Evolutionary conservation across 192 early-diverging fungal genomes (phyloP).

Genomic region (Jimgerdemannia flammicorona): DNA sequence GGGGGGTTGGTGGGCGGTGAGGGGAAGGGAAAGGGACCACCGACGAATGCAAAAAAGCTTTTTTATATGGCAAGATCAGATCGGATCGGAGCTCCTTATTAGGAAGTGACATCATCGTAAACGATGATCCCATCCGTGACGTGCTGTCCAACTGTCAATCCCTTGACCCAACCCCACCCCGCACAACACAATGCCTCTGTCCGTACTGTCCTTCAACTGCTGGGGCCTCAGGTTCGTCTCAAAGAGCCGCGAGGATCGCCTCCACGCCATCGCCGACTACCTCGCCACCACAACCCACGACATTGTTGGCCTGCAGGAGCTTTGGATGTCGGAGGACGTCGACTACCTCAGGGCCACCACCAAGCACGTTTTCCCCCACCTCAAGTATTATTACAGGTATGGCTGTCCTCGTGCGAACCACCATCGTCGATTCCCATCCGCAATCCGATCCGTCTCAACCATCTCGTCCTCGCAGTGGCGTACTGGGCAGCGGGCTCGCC

Average conservation of each 20-base stretch:
- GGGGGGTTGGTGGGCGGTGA: too few species aligned
- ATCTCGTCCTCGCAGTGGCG: constrained; percentile 19
- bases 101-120: too few species aligned
- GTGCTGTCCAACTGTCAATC: too few species aligned
- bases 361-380: constrained; percentile 19
- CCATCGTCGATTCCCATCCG: too few species aligned
- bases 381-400: constrained; percentile 38
- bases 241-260: constrained; percentile 37
- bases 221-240: constrained; percentile 47
- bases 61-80: too few species aligned
- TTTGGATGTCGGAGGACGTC: constrained; percentile 38
- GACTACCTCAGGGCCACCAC: constrained; percentile 25
- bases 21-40: too few species aligned
- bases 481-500: constrained; percentile 35
- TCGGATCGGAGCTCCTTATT: too few species aligned
- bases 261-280: constrained; percentile 44
- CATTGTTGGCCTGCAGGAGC: constrained; percentile 44
- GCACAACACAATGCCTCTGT: constrained; percentile 4
- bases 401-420: background rate
- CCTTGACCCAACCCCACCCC: too few species aligned
- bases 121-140: too few species aligned
- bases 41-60: too few species aligned
- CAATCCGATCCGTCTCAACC: background rate
- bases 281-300: constrained; percentile 26
- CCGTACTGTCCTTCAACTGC: constrained; percentile 47